A percentile compares a stretch with the other conserved stretches of the same genome.
Evolutionary conservation across 176 grass and related monocot genomes (phyloP).

Genomic region (Oryza punctata): DNA sequence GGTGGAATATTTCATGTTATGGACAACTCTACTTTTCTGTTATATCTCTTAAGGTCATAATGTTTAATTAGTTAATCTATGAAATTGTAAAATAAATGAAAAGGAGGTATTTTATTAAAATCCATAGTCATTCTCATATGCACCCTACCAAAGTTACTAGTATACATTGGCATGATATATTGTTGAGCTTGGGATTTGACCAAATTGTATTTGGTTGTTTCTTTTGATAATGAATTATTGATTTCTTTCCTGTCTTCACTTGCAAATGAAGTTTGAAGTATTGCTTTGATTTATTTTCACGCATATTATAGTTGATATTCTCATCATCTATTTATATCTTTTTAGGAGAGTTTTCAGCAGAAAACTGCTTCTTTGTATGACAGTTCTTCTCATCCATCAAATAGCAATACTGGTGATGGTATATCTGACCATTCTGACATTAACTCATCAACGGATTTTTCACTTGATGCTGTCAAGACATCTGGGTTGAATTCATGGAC

Average conservation of each 20-base stretch:
- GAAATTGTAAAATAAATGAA: background rate
- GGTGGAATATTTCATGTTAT: background rate
- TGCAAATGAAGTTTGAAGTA: slow-evolving; percentile 25
- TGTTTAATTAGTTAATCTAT: background rate
- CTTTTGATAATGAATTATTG: background rate
- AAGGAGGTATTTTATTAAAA: background rate
- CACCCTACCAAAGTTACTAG: background rate
- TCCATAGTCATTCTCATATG: background rate
- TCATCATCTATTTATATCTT: slow-evolving; percentile 40
- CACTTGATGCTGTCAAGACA: slow-evolving; percentile 40
- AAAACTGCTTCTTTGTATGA: slow-evolving; percentile 51
- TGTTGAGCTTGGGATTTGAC: background rate
- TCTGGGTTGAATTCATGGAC: slow-evolving; percentile 44
- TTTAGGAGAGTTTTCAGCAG: slow-evolving; percentile 62
- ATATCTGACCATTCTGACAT: slow-evolving; percentile 38
- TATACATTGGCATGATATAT: background rate
- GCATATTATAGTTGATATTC: slow-evolving; percentile 16
- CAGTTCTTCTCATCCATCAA: slow-evolving; percentile 55
- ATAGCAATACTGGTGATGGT: slow-evolving; percentile 43
- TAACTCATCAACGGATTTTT: slow-evolving; percentile 46
- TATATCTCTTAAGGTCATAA: background rate
- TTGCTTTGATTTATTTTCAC: slow-evolving; percentile 25
- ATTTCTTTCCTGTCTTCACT: background rate
- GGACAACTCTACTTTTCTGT: background rate
- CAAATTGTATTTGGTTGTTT: slow-evolving; percentile 7